These are phyloP conservation scores for Aegilops tauschii DNA, from an alignment of 176 grass and related monocot species.

Conservation along the genomic window DNA sequence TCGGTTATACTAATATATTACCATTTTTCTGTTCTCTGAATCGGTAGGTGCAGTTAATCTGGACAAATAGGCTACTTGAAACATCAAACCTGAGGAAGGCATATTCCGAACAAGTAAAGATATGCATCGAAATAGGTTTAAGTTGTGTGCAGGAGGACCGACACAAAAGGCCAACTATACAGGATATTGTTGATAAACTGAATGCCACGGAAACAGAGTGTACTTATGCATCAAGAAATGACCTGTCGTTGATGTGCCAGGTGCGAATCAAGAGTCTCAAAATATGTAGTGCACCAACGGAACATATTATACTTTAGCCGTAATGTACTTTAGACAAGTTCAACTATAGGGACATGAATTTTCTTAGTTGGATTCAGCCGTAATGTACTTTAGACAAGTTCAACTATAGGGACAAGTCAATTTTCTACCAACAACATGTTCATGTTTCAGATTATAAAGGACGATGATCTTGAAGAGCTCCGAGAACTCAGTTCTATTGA, in stretches of 20 bases:
- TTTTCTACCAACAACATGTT: slow-evolving; percentile 15
- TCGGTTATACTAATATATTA: neutral
- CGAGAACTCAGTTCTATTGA: slow-evolving; percentile 88
- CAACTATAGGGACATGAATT: neutral
- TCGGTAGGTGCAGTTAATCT: neutral
- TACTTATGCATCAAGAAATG: neutral
- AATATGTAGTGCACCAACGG: neutral
- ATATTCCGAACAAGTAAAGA: neutral
- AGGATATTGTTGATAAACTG: neutral
- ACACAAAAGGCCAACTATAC: neutral
- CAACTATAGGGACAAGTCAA: neutral
- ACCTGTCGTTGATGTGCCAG: neutral
- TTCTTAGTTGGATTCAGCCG: neutral
- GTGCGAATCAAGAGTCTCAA: neutral
- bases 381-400: neutral
- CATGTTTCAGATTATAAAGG: slow-evolving; percentile 84
- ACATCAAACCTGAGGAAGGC: neutral
- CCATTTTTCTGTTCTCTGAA: neutral
- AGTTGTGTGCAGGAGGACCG: neutral
- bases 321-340: neutral
- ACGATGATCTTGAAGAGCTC: slow-evolving; percentile 92
- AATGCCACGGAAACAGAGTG: neutral
- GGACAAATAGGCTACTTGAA: neutral
- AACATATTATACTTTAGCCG: neutral
- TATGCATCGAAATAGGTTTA: neutral